Percentiles rank a stretch among this genome's conserved stretches.
Conservation (phyloP, 148 eudicot species). For the Hydrangea macrophylla region DNA sequence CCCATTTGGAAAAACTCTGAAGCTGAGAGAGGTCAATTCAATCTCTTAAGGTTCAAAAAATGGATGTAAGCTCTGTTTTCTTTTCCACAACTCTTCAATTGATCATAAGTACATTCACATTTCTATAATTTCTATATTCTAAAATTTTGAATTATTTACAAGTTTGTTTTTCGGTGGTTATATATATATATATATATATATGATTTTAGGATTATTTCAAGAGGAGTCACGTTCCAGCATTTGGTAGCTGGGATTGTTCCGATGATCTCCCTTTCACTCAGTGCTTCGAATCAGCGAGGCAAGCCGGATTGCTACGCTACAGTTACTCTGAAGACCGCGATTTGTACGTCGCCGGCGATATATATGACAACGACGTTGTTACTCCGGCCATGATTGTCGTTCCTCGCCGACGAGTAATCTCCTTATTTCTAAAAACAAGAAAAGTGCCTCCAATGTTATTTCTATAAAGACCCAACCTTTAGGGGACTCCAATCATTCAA, state of each 20-base stretch:
- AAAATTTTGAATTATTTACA: neutral
- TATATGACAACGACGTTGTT: constrained; percentile 67
- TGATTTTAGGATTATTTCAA: constrained; percentile 41
- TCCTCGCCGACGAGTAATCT: constrained; percentile 69
- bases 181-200: neutral
- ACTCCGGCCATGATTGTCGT: constrained; percentile 89
- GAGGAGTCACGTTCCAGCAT: constrained; percentile 72
- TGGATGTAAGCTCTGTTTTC: constrained; percentile 11
- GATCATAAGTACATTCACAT: neutral
- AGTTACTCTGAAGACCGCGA: constrained; percentile 54
- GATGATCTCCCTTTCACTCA: constrained; percentile 52
- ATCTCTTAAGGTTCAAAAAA: neutral
- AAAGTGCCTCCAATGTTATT: too few species aligned
- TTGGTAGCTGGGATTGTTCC: constrained; percentile 84
- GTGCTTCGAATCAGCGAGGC: constrained; percentile 74
- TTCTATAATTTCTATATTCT: neutral
- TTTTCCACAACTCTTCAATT: neutral
- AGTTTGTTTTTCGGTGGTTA: neutral
- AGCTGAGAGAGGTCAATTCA: neutral
- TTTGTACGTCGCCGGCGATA: constrained; percentile 80
- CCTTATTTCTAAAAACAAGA: neutral
- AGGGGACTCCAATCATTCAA: too few species aligned
- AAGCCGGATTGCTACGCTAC: constrained; percentile 31
- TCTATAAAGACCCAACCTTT: too few species aligned
- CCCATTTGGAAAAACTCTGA: too few species aligned